Evolutionary conservation across 1,284 basidiomycete genomes (phyloP).

Genomic region (Cutaneotrichosporon mucoides): DNA sequence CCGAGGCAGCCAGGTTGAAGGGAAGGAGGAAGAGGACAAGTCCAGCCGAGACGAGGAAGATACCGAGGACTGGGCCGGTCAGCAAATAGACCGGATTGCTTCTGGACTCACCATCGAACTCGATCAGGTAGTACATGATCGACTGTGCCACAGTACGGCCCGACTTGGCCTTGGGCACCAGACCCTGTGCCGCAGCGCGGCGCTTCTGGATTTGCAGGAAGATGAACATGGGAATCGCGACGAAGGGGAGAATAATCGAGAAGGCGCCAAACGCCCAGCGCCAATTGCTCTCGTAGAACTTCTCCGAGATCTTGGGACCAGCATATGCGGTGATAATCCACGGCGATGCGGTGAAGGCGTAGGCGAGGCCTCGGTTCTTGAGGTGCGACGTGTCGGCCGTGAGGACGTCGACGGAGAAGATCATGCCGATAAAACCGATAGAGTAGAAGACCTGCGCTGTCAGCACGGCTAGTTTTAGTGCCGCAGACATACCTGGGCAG

Average conservation of each 20-base stretch:
- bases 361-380: constrained; percentile 48
- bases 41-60: constrained; percentile 44
- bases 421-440: constrained; percentile 46
- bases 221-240: constrained; percentile 30
- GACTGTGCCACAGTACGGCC: constrained; percentile 25
- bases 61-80: constrained; percentile 48
- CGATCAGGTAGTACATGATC: constrained; percentile 40
- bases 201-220: constrained; percentile 34
- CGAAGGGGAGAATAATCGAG: constrained; percentile 46
- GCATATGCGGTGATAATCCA: constrained; percentile 50
- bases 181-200: constrained; percentile 25
- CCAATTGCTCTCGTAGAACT: constrained; percentile 43
- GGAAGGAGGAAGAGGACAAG: constrained; percentile 47
- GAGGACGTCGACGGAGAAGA: constrained; percentile 48
- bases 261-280: constrained; percentile 49
- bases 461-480: not conserved
- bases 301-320: constrained; percentile 40
- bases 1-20: constrained; percentile 43
- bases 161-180: constrained; percentile 13
- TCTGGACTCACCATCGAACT: constrained; percentile 38
- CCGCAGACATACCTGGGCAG: constrained; percentile 27
- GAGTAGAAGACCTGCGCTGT: constrained; percentile 35
- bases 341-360: constrained; percentile 48
- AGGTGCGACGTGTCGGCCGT: constrained; percentile 48
- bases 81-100: too few relatives aligned